A percentile compares a stretch with the other conserved stretches of the same genome.
phyloP scores from a whole-genome alignment of 2,329 filamentous ascomycete genomes.

The Aspergillus persii region DNA sequence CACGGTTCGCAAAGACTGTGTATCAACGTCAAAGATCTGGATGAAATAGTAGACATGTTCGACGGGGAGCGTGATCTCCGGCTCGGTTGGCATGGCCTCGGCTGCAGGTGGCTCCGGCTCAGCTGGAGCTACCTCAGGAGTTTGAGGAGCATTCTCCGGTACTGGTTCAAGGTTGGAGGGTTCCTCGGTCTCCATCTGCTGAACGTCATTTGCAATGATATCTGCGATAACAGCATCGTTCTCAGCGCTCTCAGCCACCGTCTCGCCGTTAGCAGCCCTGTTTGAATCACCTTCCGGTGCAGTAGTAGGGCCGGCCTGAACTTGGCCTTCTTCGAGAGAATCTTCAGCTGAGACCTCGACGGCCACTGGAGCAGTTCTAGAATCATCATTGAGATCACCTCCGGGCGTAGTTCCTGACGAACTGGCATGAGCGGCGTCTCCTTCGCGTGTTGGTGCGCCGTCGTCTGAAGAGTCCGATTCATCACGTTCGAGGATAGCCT shows the following conservation, averaged over 20 bases:
- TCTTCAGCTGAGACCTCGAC: not conserved
- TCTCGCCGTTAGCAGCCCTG: not conserved
- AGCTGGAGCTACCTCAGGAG: slow-evolving; percentile 12
- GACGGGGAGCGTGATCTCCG: slow-evolving; percentile 23
- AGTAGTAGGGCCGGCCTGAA: no score
- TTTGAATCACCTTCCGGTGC: not conserved
- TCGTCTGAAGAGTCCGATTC: slow-evolving; percentile 25
- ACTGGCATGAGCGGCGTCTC: slow-evolving; percentile 25
- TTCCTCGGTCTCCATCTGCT: slow-evolving; percentile 20
- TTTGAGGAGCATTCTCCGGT: slow-evolving; percentile 5
- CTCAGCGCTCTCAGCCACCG: slow-evolving; percentile 7
- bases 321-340: not conserved
- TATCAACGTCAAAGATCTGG: slow-evolving; percentile 53
- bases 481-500: slow-evolving; percentile 28
- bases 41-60: slow-evolving; percentile 49
- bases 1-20: slow-evolving; percentile 41
- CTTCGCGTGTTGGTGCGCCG: slow-evolving; percentile 14
- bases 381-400: not conserved
- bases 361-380: not conserved
- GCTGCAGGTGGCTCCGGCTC: slow-evolving; percentile 7
- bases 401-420: slow-evolving; percentile 24
- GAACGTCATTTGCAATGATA: slow-evolving; percentile 30
- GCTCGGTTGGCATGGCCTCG: slow-evolving; percentile 13
- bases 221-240: slow-evolving; percentile 29
- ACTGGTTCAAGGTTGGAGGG: not conserved